Evolutionary conservation across 169 alveolate genomes (phyloP), one percentile per base, ranked within the genome.

Genomic region (Plasmodium gonderi): DNA sequence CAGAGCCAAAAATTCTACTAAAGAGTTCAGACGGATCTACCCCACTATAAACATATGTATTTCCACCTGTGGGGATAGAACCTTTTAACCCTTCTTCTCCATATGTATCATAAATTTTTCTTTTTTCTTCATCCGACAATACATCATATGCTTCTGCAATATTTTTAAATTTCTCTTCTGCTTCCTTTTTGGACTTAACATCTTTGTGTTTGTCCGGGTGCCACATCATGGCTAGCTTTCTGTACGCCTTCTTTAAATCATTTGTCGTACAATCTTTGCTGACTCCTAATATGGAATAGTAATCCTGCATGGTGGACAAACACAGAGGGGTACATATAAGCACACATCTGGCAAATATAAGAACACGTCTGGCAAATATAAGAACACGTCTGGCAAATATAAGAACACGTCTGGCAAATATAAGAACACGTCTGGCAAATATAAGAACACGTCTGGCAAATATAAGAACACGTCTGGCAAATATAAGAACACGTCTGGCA

Each of bases 171-270:
- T 96, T 97, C 42, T 97, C 98, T 75, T 98, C 97, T 31, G 97
- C 97, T 96, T 95, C 96, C 79, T 95, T 69, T 91, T 80, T 76
- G 82, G 95, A 65, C 93, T 93, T 74, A 17, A 54, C 65, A 94
- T 98, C 96, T 97, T 99, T 80, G 98, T 99, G 99, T 94, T 98
- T 98, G 94, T 98, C 99, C 12, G 99, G 99, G 93, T 98, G 99
- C 96, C 97, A 97, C 91, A 95, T 98, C 92, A 97, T 95, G 20
- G 99, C 99, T 26, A 97, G 94, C 80, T 97, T 97, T 45, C 99
- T 94, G 92, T 96, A 98, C 3, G 99, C 98, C 95, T 98, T 98
- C 87, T 98, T 98, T 74, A 98, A 95, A 31, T 98, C 99, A 85
- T 96, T 94, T 54, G 96, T 97, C 26, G 96, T 90, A 33, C 96